Conservation (phyloP, 2,329 filamentous ascomycete genomes). For the Cordyceps javanica region DNA sequence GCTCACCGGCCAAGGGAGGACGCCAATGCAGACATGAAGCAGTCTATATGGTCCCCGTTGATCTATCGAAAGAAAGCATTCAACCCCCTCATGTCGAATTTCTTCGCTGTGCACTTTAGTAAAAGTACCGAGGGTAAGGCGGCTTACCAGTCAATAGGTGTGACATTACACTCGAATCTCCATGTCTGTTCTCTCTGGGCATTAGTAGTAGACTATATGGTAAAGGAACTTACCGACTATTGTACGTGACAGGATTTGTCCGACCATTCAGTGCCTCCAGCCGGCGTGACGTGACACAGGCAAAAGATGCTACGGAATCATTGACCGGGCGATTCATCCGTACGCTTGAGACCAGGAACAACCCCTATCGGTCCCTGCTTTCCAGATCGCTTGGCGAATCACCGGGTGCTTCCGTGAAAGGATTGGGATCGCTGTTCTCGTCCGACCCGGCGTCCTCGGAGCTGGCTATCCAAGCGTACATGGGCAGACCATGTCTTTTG, state of each 20-base stretch:
- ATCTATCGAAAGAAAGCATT: neutral
- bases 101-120: neutral
- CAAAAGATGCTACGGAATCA: neutral
- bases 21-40: neutral
- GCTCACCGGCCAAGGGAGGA: neutral
- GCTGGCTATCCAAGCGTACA: neutral
- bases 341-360: neutral
- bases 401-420: neutral
- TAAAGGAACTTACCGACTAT: neutral
- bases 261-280: neutral
- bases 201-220: neutral
- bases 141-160: neutral
- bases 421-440: neutral
- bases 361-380: neutral
- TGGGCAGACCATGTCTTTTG: neutral
- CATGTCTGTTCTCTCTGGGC: neutral
- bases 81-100: neutral
- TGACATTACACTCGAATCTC: neutral
- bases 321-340: neutral
- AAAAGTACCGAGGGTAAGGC: neutral
- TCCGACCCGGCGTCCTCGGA: neutral
- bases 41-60: neutral
- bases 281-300: neutral
- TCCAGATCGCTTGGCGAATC: neutral
- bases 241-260: neutral